Base-by-base conservation (phyloP, 768 basidiomycete genomes). In the Mycena sanguinolenta region DNA sequence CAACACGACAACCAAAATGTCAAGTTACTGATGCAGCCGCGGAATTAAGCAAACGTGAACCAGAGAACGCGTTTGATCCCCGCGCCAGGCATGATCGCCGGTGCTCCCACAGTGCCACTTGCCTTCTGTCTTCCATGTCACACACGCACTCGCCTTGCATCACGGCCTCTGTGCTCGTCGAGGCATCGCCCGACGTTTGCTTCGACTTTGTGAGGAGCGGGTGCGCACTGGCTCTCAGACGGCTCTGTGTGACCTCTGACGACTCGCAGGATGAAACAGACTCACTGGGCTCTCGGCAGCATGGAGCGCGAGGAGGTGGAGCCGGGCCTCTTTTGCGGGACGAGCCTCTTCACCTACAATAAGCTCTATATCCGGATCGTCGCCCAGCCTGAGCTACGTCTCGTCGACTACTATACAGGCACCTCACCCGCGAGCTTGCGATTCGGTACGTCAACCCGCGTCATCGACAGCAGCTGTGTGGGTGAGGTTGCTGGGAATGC, bases 261-360 rank as follows among this genome's bases (percentile, higher is more conserved):
- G 62, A 63, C 62, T 63, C 36, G 52, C 62, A 63, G 52, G 62
- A 63, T 63, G 62, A 63, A 63, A 63, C 62, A 63, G 62, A 63
- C 62, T 63, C 62, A 63, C 62, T 63, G 62, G 62, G 62, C 62
- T 63, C 62, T 63, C 62, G 62, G 62, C 62, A 63, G 62, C 62
- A 63, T 63, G 62, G 62, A 63, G 62, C 62, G 62, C 62, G 62
- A 63, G 62, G 62, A 63, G 62, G 62, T 63, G 62, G 62, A 63
- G 62, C 62, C 62, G 62, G 62, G 62, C 62, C 62, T 63, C 62
- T 63, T 63, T 63, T 63, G 62, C 50, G 62, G 62, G 62, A 63
- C 23, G 62, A 63, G 62, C 62, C 62, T 63, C 62, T 63, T 63
- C 62, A 63, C 62, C 62, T 63, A 63, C 50, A 63, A 63, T 63